Evolutionary conservation across 179 eudicot genomes (phyloP).

Genomic region (Beta corolliflora): DNA sequence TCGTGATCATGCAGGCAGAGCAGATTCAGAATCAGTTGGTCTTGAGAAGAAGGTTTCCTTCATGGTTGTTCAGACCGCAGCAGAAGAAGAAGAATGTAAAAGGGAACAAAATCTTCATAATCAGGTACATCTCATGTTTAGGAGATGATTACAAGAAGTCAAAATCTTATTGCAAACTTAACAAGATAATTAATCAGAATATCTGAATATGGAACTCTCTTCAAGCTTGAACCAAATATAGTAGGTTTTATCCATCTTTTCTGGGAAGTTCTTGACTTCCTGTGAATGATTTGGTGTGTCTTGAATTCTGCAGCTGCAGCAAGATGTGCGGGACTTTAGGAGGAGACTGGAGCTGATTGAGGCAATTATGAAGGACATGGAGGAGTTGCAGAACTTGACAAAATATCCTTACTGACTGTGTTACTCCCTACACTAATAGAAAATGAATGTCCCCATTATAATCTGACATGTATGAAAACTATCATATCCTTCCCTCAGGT

Average conservation of each 20-base stretch:
- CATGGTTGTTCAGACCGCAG: slow-evolving; percentile 45
- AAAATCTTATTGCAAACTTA: neutral
- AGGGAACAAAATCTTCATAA: slow-evolving; percentile 44
- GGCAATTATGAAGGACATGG: slow-evolving; percentile 50
- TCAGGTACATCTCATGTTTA: slow-evolving; percentile 39
- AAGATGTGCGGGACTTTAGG: slow-evolving; percentile 47
- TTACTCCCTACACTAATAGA: neutral
- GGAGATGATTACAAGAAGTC: slow-evolving; percentile 1
- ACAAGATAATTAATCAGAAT: neutral
- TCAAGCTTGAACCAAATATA: neutral
- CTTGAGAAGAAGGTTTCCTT: slow-evolving; percentile 46
- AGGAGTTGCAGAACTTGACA: slow-evolving; percentile 60
- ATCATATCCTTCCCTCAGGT: neutral
- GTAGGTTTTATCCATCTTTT: neutral
- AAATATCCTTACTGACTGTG: slow-evolving; percentile 57
- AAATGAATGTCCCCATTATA: neutral
- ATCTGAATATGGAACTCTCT: slow-evolving; percentile 3
- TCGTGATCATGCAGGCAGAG: slow-evolving; percentile 6
- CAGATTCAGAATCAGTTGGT: slow-evolving; percentile 41
- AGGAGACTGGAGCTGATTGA: slow-evolving; percentile 60
- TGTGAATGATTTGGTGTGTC: slow-evolving; percentile 12
- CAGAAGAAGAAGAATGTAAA: slow-evolving; percentile 49
- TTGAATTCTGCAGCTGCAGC: slow-evolving; percentile 50
- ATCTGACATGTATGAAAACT: neutral
- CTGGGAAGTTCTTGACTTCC: neutral